Evolutionary conservation across 208 protist species (phyloP).

Genomic region (Endotrypanum monterogeii): DNA sequence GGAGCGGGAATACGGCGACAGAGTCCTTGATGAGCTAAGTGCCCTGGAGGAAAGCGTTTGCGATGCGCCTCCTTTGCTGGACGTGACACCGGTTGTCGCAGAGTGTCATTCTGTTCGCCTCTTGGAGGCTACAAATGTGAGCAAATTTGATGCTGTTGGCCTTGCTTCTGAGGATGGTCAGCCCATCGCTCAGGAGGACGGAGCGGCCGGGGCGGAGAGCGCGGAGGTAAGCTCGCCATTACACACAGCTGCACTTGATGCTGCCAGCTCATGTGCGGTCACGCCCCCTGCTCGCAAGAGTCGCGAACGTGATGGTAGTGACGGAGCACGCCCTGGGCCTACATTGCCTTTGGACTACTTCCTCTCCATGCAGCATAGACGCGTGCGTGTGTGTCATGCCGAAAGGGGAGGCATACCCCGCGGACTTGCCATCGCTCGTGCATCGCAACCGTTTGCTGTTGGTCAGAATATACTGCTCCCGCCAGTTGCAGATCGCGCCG

Average conservation of each 20-base stretch:
- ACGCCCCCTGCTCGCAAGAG: neutral
- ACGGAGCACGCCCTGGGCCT: neutral
- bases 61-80: constrained; percentile 19
- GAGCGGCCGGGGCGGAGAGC: neutral
- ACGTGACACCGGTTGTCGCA: constrained; percentile 11
- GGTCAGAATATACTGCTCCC: constrained; percentile 13
- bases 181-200: neutral
- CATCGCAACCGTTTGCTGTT: constrained; percentile 30
- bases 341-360: constrained; percentile 33
- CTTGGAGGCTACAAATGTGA: constrained; percentile 19
- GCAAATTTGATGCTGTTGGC: neutral
- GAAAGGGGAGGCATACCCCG: constrained; percentile 50
- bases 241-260: neutral
- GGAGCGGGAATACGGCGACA: constrained; percentile 35
- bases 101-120: constrained; percentile 20
- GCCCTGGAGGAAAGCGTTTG: constrained; percentile 12
- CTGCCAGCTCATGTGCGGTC: neutral
- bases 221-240: neutral
- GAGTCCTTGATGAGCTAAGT: constrained; percentile 26
- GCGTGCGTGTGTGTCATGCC: constrained; percentile 48
- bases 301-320: neutral
- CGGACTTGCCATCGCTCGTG: constrained; percentile 37
- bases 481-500: neutral
- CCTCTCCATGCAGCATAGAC: constrained; percentile 25
- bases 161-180: constrained; percentile 9